phyloP scores from a whole-genome alignment of 2,329 filamentous ascomycete genomes.

The Rhinocladiella similis region DNA sequence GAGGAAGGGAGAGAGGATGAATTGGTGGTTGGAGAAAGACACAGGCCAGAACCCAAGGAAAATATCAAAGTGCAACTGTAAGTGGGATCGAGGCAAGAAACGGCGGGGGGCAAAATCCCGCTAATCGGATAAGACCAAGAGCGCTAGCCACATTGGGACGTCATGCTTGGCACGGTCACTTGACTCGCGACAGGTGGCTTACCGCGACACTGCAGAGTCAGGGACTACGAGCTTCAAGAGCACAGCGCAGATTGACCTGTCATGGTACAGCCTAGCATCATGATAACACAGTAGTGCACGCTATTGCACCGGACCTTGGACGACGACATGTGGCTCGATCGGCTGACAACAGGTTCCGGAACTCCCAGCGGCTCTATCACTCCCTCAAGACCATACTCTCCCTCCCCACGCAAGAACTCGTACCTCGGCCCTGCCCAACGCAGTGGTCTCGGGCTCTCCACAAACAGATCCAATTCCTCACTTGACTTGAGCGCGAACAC shows the following conservation, averaged over 20 bases:
- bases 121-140: not conserved
- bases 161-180: not conserved
- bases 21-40: conserved; percentile 16
- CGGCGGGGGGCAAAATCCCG: not conserved
- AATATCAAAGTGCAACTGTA: conserved; percentile 18
- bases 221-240: too few relatives aligned
- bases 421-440: conserved; percentile 68
- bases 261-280: too few relatives aligned
- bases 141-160: not conserved
- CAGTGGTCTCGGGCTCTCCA: conserved; percentile 66
- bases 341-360: conserved; percentile 68
- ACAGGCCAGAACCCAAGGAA: conserved; percentile 20
- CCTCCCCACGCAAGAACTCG: conserved; percentile 66
- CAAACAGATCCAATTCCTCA: conserved; percentile 69
- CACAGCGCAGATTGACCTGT: too few relatives aligned
- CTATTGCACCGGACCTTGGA: too few relatives aligned
- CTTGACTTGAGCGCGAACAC: conserved; percentile 70
- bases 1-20: conserved; percentile 25
- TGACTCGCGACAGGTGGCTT: not conserved
- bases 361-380: conserved; percentile 64
- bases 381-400: conserved; percentile 70
- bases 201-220: too few relatives aligned
- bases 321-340: conserved; percentile 79
- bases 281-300: too few relatives aligned
- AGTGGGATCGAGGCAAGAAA: conserved; percentile 2